Base-by-base conservation (phyloP, 2,329 filamentous ascomycete genomes). In the Pseudogymnoascus pannorum region DNA sequence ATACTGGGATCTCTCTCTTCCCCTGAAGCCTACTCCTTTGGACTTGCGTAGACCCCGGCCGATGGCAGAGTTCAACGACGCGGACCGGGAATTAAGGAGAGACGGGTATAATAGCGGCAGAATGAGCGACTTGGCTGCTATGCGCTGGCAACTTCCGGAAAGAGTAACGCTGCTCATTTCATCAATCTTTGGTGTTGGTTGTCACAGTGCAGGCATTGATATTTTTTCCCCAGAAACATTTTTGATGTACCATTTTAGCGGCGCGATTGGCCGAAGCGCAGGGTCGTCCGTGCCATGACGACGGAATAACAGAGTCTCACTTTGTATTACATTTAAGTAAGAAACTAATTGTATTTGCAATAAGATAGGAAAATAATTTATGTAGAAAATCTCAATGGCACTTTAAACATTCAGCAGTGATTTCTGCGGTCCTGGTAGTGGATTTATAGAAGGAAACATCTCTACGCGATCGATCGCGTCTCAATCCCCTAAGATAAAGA, bases 41-140 rank as follows among this genome's bases (percentile, higher is more conserved):
- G 66, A 82, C 73, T 72, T 76, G 69, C 85, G 83, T 60, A 91
- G 77, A 12, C 88, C 88, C 51, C 81, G 78, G 66, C 85, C 82
- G 68, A 92, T 91, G 44, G 87, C 87, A 8, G 87, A 88, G 63
- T 78, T 82, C 40, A 90, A 79, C 42, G 85, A 87, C 20, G 81
- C 80, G 69, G 76, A 69, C 63, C 79, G 78, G n/a, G 51, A 12
- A 5, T 8, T 12, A 18, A 38, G 59, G n/a, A 59, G 26, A n/a
- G 36, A 35, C 14, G 61, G 61, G 33, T 59, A 61, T 54, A 64
- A 29, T 12, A 59, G 42, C n/a, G 38, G 40, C 4, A 57, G 59
- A 31, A 54, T 38, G 57, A 60, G 20, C 42, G 38, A 60, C 29
- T 44, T 20, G 22, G 38, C 42, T 58, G 59, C 63, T n/a, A 64